Conservation (phyloP, 805 yeast genomes). For the Schwanniomyces yamadae region DNA sequence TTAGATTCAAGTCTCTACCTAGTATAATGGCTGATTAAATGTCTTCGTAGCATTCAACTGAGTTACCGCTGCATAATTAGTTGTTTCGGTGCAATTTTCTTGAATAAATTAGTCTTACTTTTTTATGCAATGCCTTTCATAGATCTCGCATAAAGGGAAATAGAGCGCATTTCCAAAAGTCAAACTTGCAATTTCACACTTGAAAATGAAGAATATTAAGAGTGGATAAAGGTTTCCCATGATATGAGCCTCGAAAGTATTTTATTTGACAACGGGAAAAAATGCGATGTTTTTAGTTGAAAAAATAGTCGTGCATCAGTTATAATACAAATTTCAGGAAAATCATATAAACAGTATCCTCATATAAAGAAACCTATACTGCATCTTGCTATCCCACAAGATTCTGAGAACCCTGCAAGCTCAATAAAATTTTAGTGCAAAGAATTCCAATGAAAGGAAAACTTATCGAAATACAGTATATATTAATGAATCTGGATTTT, state of each 20-base stretch:
- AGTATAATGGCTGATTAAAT: background rate
- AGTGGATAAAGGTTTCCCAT: background rate
- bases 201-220: background rate
- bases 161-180: background rate
- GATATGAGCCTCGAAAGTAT: too few relatives aligned
- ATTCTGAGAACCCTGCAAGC: too few relatives aligned
- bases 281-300: background rate
- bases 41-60: background rate
- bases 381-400: too few relatives aligned
- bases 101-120: background rate
- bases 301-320: too few relatives aligned
- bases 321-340: too few relatives aligned
- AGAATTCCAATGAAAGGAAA: too few relatives aligned
- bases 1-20: background rate
- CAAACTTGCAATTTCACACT: background rate
- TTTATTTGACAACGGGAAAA: background rate
- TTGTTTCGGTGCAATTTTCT: slow-evolving; percentile 1
- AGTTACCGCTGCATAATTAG: background rate
- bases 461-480: too few relatives aligned
- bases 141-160: background rate
- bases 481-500: too few relatives aligned
- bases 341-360: too few relatives aligned
- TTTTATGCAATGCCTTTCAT: background rate
- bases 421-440: too few relatives aligned
- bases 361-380: too few relatives aligned